Conservation (phyloP, 2,329 filamentous ascomycete species). For the Pseudogymnoascus sp. region DNA sequence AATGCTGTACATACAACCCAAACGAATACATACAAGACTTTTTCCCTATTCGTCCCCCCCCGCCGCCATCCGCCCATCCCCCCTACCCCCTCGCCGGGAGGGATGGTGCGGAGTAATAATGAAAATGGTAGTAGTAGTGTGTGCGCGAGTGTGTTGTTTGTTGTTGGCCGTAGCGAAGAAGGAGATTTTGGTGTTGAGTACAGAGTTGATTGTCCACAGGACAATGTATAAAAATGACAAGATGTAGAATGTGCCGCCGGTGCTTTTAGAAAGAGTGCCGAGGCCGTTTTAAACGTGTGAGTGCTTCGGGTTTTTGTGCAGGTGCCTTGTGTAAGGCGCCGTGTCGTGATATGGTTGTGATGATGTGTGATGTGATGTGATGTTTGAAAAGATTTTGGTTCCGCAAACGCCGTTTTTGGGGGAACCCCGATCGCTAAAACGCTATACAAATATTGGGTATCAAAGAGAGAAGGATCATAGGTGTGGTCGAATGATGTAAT, state of each 20-base stretch:
- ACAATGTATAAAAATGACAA: neutral
- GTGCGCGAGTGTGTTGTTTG: neutral
- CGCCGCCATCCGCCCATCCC: neutral
- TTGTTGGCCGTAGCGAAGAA: neutral
- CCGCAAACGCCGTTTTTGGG: constrained; percentile 10
- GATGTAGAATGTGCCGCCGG: neutral
- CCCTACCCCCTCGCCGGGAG: neutral
- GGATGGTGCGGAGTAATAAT: neutral
- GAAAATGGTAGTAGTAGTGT: neutral
- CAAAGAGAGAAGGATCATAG: constrained; percentile 13
- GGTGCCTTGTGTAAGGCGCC: neutral
- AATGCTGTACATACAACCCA: constrained; percentile 9
- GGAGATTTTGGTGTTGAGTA: neutral
- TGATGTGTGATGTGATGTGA: constrained; percentile 1
- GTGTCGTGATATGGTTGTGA: neutral
- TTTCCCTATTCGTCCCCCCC: neutral
- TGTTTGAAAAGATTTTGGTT: constrained; percentile 4
- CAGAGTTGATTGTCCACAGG: neutral
- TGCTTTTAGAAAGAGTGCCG: neutral
- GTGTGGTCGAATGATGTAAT: neutral
- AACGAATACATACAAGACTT: neutral
- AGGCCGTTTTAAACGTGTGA: constrained; percentile 1
- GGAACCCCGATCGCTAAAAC: constrained; percentile 10
- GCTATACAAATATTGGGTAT: constrained; percentile 12
- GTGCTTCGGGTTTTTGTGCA: constrained; percentile 4